A percentile compares a stretch with the other conserved stretches of the same genome.
Conservation (phyloP, 179 eudicot species). For the Spinacia oleracea region DNA sequence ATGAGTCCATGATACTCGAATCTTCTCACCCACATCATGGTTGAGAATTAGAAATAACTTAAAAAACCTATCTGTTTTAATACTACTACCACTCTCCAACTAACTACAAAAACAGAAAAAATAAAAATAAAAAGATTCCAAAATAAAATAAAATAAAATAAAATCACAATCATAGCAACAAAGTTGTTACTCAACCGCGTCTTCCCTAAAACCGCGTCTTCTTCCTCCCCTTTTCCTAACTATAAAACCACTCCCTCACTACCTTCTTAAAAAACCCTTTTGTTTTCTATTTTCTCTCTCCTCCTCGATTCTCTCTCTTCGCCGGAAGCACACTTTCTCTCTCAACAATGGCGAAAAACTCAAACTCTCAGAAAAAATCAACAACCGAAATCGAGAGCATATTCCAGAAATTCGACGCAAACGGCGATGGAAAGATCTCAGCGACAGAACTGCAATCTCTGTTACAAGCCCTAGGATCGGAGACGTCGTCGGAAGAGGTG, state of each 20-base stretch:
- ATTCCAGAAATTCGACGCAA: conserved; percentile 41
- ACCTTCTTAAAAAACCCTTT: not conserved
- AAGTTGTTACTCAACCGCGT: conserved; percentile 32
- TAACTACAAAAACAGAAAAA: not conserved
- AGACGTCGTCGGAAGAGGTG: conserved; percentile 36
- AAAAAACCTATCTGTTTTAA: not conserved
- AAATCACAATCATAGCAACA: not conserved
- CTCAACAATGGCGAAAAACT: conserved; percentile 27
- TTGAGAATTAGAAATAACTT: not conserved
- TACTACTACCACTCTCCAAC: not conserved
- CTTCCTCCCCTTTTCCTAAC: not conserved
- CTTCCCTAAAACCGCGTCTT: conserved; percentile 29
- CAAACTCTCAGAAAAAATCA: not conserved
- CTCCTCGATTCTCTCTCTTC: not conserved
- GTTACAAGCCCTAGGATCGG: conserved; percentile 36
- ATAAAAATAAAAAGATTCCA: too few species aligned
- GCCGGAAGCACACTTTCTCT: not conserved
- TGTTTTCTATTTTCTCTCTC: conserved; percentile 1
- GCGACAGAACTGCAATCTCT: conserved; percentile 32
- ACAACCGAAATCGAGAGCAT: conserved; percentile 27
- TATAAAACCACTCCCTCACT: not conserved
- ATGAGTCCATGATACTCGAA: not conserved
- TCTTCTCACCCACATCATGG: too few species aligned
- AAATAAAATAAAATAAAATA: not conserved
- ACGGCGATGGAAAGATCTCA: conserved; percentile 48